A percentile compares a stretch with the other conserved stretches of the same genome.
Conservation (phyloP, 2,329 filamentous ascomycete genomes). For the Macrophomina phaseolina region DNA sequence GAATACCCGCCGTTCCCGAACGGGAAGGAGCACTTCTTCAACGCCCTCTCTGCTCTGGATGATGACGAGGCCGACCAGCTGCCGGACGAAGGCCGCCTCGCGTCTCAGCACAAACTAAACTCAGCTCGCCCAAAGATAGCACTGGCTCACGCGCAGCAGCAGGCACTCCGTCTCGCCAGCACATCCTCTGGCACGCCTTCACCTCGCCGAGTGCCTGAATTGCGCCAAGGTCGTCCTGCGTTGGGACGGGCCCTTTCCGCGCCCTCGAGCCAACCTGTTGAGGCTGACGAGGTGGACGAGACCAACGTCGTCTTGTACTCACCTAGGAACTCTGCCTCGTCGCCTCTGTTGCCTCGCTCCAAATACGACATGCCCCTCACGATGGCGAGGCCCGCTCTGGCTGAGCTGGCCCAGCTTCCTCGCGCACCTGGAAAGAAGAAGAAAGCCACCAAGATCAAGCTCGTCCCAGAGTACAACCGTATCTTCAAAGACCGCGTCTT, state of each 20-base stretch:
- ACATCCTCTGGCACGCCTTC: not conserved
- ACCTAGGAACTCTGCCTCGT: not conserved
- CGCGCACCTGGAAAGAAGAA: conserved; percentile 40
- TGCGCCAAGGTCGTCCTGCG: not conserved
- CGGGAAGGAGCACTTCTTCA: conserved; percentile 34
- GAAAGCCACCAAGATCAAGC: conserved; percentile 39
- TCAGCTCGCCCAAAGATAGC: not conserved
- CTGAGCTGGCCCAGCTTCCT: conserved; percentile 31
- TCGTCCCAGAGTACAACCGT: conserved; percentile 41
- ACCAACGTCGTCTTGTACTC: not conserved
- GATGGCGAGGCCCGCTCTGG: not conserved
- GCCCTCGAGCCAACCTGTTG: not conserved
- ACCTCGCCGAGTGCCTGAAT: conserved; percentile 1
- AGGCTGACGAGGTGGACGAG: not conserved
- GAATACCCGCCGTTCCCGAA: not conserved
- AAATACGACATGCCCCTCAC: not conserved
- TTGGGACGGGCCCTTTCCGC: not conserved
- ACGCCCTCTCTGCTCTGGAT: conserved; percentile 32
- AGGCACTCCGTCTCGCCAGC: not conserved
- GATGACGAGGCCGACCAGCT: conserved; percentile 31
- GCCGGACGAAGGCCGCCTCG: conserved; percentile 32
- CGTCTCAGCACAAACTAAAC: conserved; percentile 31
- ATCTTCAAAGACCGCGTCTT: conserved; percentile 35
- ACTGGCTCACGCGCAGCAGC: not conserved
- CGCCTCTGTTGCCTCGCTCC: not conserved